Evolutionary conservation across 208 protist species (phyloP), one percentile per base, ranked within the genome.

Genomic region (Acanthamoeba sp.): DNA sequence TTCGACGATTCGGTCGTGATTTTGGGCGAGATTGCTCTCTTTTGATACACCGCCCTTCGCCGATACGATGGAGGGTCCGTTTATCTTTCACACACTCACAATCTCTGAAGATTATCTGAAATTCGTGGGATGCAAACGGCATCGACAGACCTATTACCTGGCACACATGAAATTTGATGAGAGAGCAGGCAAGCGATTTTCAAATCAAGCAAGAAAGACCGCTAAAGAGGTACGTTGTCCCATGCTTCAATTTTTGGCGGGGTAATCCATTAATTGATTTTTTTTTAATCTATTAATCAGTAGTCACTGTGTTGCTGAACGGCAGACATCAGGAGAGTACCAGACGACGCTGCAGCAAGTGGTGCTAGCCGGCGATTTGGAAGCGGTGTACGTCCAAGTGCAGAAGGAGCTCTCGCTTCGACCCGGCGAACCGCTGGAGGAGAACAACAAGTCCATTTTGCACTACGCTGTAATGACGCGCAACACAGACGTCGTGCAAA

Each of bases 261-360:
- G 20, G 16, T 38, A 1, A 7, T 22, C 4, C 29, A 48, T 50
- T 59, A 29, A 45, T 9, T 32, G 34, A 22, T 66, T 91, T 91
- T 66, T 9, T 29, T 45, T 22, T 76, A 48, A 42, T 80, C 38
- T n/a, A 57, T 93, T 40, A 1, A 2, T 42, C 5, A 71, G 82
- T 27, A 2, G 22, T 38, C 1, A 10, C 2, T 4, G 3, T 45
- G n/a, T 78, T 57, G 40, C 1, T 78, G 6, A 84, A 9, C 62
- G 64, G 64, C 89, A 93, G 89, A 62, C 48, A 5, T 84, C 64
- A 2, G 89, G 89, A 2, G 89, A 93, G 89, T 93, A 82, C 52
- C 89, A 93, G 82, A 93, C 89, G 24, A 62, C 89, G 32, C 89
- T 93, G n/a, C 89, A 93, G 66, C 89, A 82, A 24, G 64, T 76